Percentiles rank a stretch among this genome's conserved stretches.
phyloP scores from a whole-genome alignment of 768 basidiomycete genomes.

The Lactifluus subvellereus region DNA sequence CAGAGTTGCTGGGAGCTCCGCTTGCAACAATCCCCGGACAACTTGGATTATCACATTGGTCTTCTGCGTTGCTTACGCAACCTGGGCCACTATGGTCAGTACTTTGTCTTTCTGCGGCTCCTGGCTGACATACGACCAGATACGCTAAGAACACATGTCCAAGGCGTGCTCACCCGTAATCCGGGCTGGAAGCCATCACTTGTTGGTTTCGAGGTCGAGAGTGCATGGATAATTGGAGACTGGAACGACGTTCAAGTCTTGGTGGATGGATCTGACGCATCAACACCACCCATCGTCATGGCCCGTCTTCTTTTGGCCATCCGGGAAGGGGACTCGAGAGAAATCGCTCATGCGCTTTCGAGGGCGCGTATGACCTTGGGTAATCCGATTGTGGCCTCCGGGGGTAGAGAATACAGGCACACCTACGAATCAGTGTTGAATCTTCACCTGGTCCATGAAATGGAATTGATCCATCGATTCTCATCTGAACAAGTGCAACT shows the following conservation, averaged over 20 bases:
- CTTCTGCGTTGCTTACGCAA: constrained; percentile 87
- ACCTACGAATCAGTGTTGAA: constrained; percentile 83
- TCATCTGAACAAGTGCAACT: constrained; percentile 36
- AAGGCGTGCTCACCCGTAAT: constrained; percentile 79
- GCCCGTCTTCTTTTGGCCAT: constrained; percentile 79
- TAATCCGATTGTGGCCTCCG: constrained; percentile 73
- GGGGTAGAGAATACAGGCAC: constrained; percentile 73
- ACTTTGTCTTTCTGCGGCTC: neutral
- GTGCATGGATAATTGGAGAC: constrained; percentile 93
- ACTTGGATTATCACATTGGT: constrained; percentile 83
- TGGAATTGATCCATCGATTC: constrained; percentile 58
- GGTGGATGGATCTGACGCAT: constrained; percentile 43
- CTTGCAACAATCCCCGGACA: constrained; percentile 85
- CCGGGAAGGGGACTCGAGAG: constrained; percentile 45
- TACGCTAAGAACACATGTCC: constrained; percentile 89
- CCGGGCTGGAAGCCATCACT: constrained; percentile 77
- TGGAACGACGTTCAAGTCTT: constrained; percentile 77
- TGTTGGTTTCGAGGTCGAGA: constrained; percentile 83
- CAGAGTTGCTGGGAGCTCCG: constrained; percentile 99
- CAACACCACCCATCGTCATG: constrained; percentile 61
- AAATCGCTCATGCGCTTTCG: constrained; percentile 46
- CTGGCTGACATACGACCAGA: constrained; percentile 44
- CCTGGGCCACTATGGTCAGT: constrained; percentile 92
- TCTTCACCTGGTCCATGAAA: constrained; percentile 81
- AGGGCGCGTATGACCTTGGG: constrained; percentile 72